These are phyloP conservation scores for Babesia bovis DNA, from an alignment of 169 alveolate genomes.

Conservation along the genomic window DNA sequence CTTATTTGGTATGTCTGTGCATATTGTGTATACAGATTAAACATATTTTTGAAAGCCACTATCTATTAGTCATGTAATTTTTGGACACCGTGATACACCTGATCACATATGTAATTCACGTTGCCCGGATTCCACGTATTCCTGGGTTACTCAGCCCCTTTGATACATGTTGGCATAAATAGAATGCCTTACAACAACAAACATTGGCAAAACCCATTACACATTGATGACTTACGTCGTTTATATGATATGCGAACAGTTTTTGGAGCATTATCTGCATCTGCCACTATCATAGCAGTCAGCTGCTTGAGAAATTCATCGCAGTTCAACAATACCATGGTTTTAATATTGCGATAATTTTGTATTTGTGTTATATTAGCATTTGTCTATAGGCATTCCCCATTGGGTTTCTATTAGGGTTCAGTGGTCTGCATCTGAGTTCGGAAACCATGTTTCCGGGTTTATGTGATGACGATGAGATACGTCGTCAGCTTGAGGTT, in stretches of 20 bases:
- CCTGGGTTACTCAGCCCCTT: no score
- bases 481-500: slow-evolving; percentile 28
- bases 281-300: slow-evolving; percentile 61
- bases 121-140: neutral
- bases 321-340: slow-evolving; percentile 71
- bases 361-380: neutral
- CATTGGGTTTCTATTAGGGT: neutral
- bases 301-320: slow-evolving; percentile 65
- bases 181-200: no score
- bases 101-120: neutral
- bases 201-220: no score
- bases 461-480: slow-evolving; percentile 15
- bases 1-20: slow-evolving; percentile 53
- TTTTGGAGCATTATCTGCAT: slow-evolving; percentile 53
- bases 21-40: no score
- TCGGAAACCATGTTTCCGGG: slow-evolving; percentile 27
- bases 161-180: no score
- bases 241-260: slow-evolving; percentile 76
- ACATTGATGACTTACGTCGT: slow-evolving; percentile 69
- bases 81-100: neutral
- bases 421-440: neutral
- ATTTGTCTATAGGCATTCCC: neutral
- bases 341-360: slow-evolving; percentile 2
- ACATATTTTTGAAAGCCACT: no score
- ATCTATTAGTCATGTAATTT: neutral